Evolutionary conservation across 192 early-diverging fungal species (phyloP).

Genomic region (Mortierella claussenii): DNA sequence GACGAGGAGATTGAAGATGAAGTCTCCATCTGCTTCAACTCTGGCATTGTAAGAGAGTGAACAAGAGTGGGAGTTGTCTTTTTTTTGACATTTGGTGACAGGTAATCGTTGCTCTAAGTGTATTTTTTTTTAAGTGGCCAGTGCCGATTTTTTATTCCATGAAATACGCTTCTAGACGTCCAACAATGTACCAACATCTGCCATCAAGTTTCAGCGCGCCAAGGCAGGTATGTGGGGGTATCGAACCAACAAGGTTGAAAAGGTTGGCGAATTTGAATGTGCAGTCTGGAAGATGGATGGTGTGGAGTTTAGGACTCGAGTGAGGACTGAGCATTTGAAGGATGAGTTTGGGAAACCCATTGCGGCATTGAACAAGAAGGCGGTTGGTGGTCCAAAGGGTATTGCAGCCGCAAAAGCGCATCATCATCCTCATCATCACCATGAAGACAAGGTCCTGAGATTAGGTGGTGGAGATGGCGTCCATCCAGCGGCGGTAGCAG

Average conservation of each 20-base stretch:
- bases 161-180: constrained; percentile 22
- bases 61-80: no score
- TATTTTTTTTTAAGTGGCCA: no score
- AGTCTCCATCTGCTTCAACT: constrained; percentile 49
- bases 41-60: constrained; percentile 34
- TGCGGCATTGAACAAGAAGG: not conserved
- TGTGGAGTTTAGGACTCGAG: constrained; percentile 44
- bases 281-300: constrained; percentile 55
- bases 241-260: constrained; percentile 37
- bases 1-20: constrained; percentile 42
- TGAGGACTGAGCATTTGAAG: constrained; percentile 48
- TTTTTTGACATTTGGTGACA: no score
- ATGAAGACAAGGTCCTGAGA: constrained; percentile 6
- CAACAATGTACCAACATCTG: constrained; percentile 42
- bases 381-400: not conserved
- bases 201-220: constrained; percentile 48
- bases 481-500: not conserved
- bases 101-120: no score
- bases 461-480: not conserved
- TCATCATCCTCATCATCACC: constrained; percentile 8
- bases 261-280: constrained; percentile 48
- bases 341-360: constrained; percentile 37
- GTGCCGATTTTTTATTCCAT: no score
- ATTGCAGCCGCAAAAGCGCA: not conserved
- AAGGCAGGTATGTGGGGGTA: constrained; percentile 50